Evolutionary conservation across 2,329 filamentous ascomycete species (phyloP).

Genomic region (Monosporascus sp.): DNA sequence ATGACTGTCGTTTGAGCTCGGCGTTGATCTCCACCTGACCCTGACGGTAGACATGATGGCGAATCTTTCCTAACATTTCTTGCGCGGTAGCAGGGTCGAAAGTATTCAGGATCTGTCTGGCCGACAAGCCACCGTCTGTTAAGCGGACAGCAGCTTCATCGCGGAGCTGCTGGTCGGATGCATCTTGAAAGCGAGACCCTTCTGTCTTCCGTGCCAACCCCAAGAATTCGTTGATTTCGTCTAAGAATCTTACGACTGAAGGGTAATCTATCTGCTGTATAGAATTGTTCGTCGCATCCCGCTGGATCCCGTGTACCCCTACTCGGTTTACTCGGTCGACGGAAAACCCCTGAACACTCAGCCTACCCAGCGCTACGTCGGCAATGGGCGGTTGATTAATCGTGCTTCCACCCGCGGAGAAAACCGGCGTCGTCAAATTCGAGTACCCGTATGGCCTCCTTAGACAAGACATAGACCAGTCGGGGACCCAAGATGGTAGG

Average conservation of each 20-base stretch:
- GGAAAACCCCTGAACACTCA: slow-evolving; percentile 15
- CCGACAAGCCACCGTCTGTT: slow-evolving; percentile 9
- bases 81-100: slow-evolving; percentile 2
- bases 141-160: slow-evolving; percentile 3
- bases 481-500: slow-evolving; percentile 29
- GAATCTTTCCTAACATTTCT: neutral
- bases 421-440: slow-evolving; percentile 13
- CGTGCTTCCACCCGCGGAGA: slow-evolving; percentile 16
- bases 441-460: slow-evolving; percentile 19
- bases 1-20: neutral
- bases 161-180: slow-evolving; percentile 1
- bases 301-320: slow-evolving; percentile 9
- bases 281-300: neutral
- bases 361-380: slow-evolving; percentile 2
- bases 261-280: slow-evolving; percentile 15
- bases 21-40: slow-evolving; percentile 2
- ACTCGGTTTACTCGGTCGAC: slow-evolving; percentile 17
- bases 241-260: slow-evolving; percentile 16
- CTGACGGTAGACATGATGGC: neutral
- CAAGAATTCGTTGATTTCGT: slow-evolving; percentile 19
- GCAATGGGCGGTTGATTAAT: neutral
- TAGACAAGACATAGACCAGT: slow-evolving; percentile 23
- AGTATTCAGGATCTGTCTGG: slow-evolving; percentile 2
- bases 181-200: neutral
- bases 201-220: slow-evolving; percentile 1